Evolutionary conservation across 495 filamentous ascomycete species (phyloP).

Genomic region (Bombardia bombarda): DNA sequence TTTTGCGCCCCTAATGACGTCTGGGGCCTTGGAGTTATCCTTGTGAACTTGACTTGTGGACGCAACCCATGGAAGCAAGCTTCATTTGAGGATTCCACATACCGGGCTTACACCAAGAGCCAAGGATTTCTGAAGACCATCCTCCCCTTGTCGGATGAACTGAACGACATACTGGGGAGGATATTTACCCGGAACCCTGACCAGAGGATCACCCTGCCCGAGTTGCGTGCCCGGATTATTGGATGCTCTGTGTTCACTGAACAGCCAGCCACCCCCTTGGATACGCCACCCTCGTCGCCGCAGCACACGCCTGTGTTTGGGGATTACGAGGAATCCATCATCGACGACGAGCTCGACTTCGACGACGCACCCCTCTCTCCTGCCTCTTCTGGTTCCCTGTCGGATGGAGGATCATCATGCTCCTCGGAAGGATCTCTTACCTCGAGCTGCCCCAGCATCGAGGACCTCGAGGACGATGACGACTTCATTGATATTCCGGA

Average conservation of each 20-base stretch:
- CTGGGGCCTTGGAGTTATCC: conserved; percentile 94
- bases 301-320: conserved; percentile 33
- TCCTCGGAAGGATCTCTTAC: conserved; percentile 38
- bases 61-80: conserved; percentile 98
- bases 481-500: conserved; percentile 32
- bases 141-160: conserved; percentile 80
- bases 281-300: conserved; percentile 30
- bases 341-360: conserved; percentile 24
- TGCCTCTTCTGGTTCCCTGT: conserved; percentile 27
- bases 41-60: conserved; percentile 96
- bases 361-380: conserved; percentile 31
- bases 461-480: conserved; percentile 35
- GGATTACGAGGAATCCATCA: conserved; percentile 32
- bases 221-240: conserved; percentile 70
- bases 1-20: conserved; percentile 92
- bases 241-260: conserved; percentile 70
- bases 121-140: conserved; percentile 87
- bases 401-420: conserved; percentile 36
- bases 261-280: conserved; percentile 22
- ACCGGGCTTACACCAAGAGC: conserved; percentile 82
- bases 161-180: conserved; percentile 78
- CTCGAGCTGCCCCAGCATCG: conserved; percentile 38
- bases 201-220: conserved; percentile 75
- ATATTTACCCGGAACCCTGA: conserved; percentile 87
- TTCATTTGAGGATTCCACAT: conserved; percentile 87